A percentile compares a stretch with the other conserved stretches of the same genome.
Conservation (phyloP, 495 filamentous ascomycete genomes). For the Terfezia boudieri region DNA sequence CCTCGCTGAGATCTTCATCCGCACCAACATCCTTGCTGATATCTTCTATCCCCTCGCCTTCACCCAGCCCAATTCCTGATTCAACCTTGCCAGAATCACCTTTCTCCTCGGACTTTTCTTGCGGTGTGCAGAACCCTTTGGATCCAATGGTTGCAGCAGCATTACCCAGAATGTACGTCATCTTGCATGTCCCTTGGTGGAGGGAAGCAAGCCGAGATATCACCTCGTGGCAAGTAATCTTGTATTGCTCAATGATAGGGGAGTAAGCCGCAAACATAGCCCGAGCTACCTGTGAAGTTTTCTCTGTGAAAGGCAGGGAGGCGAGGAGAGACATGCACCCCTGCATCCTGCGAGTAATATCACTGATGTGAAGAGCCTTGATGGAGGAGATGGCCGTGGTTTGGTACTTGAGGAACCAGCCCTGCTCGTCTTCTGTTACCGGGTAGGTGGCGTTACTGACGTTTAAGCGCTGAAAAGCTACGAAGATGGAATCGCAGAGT, state of each 20-base stretch:
- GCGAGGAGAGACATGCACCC: constrained; percentile 29
- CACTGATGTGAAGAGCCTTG: constrained; percentile 33
- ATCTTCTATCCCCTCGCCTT: constrained; percentile 83
- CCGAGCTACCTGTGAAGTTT: constrained; percentile 26
- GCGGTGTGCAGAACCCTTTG: constrained; percentile 78
- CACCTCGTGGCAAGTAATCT: constrained; percentile 31
- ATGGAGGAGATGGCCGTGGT: constrained; percentile 32
- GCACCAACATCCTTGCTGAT: constrained; percentile 90
- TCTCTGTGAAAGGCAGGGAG: constrained; percentile 22
- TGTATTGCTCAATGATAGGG: constrained; percentile 58
- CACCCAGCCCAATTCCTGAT: constrained; percentile 85
- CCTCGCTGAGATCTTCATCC: constrained; percentile 79
- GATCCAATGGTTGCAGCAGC: constrained; percentile 51
- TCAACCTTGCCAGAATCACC: constrained; percentile 47
- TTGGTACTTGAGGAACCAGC: constrained; percentile 41
- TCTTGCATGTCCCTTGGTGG: constrained; percentile 46
- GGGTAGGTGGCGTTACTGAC: constrained; percentile 26
- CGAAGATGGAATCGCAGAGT: constrained; percentile 41
- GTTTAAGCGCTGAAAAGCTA: constrained; percentile 49
- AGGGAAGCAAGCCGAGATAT: constrained; percentile 31
- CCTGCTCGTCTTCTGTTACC: constrained; percentile 31
- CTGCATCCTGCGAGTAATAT: constrained; percentile 31
- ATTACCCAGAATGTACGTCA: constrained; percentile 49
- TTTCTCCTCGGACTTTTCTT: constrained; percentile 46
- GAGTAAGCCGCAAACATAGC: constrained; percentile 42